Evolutionary conservation across 495 filamentous ascomycete genomes (phyloP).

Genomic region (Trichocladium uniseriatum): DNA sequence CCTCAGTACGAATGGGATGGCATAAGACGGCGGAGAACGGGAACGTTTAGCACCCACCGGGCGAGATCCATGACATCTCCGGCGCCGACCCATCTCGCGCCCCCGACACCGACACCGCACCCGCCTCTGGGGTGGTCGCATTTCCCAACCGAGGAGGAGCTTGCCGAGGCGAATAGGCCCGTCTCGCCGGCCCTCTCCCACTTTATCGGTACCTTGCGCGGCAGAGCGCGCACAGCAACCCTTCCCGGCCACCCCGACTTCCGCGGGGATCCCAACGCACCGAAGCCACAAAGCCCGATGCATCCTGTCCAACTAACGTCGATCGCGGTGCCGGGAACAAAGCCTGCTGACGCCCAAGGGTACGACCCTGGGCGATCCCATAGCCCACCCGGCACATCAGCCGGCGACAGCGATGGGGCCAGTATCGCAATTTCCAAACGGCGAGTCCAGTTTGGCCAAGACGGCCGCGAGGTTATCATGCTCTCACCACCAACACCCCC

Average conservation of each 20-base stretch:
- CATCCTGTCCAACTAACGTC: constrained; percentile 54
- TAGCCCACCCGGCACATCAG: constrained; percentile 19
- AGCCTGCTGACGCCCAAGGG: constrained; percentile 28
- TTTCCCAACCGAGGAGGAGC: constrained; percentile 62
- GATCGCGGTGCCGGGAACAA: constrained; percentile 47
- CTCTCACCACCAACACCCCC: constrained; percentile 39
- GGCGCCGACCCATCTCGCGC: constrained; percentile 29
- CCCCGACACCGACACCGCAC: constrained; percentile 50
- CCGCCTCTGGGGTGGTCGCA: constrained; percentile 83
- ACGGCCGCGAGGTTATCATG: constrained; percentile 15
- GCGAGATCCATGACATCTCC: constrained; percentile 25
- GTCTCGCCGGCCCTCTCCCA: constrained; percentile 43
- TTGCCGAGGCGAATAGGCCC: constrained; percentile 40
- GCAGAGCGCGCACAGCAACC: constrained; percentile 41
- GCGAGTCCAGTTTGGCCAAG: constrained; percentile 31
- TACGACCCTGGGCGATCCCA: constrained; percentile 8
- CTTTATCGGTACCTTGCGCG: constrained; percentile 53
- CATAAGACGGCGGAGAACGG: constrained; percentile 70
- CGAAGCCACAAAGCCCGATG: constrained; percentile 39
- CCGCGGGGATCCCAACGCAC: constrained; percentile 14
- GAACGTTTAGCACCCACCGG: constrained; percentile 12
- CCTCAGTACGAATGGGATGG: constrained; percentile 83
- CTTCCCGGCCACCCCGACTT: constrained; percentile 37
- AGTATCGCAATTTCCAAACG: constrained; percentile 28
- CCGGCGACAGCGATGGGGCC: constrained; percentile 26